Conservation (phyloP, 2,329 filamentous ascomycete species). For the Cordyceps javanica region DNA sequence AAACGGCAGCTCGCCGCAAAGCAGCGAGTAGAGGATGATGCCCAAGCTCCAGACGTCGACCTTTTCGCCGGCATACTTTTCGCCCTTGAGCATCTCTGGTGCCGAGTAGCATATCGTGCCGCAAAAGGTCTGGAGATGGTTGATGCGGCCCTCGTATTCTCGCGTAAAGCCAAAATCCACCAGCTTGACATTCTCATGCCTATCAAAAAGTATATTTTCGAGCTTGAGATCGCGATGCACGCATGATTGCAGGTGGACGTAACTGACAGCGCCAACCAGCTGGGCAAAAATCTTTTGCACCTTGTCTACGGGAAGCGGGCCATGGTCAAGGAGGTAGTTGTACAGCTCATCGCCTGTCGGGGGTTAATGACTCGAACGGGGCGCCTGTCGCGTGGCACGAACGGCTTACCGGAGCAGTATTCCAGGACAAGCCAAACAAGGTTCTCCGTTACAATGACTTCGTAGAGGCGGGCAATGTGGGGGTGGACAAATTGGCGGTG, state of each 20-base stretch:
- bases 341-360: constrained; percentile 84
- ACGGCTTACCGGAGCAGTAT: constrained; percentile 79
- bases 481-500: constrained; percentile 97
- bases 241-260: constrained; percentile 91
- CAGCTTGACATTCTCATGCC: constrained; percentile 93
- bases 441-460: constrained; percentile 93
- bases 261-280: constrained; percentile 87
- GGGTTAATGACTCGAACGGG: neutral
- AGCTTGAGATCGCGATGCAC: constrained; percentile 96
- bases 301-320: constrained; percentile 74
- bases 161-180: constrained; percentile 97
- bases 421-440: constrained; percentile 96
- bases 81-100: constrained; percentile 95
- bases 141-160: constrained; percentile 92
- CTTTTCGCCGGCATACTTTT: constrained; percentile 97
- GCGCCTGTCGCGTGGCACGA: constrained; percentile 1
- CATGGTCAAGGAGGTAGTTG: constrained; percentile 86
- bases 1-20: constrained; percentile 84
- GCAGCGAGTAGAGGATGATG: constrained; percentile 75
- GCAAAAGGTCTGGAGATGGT: constrained; percentile 94
- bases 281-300: constrained; percentile 96
- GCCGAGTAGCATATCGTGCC: constrained; percentile 97
- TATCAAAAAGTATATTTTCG: constrained; percentile 86
- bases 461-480: constrained; percentile 92
- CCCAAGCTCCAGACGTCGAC: constrained; percentile 94